Evolutionary conservation across 192 early-diverging fungal genomes (phyloP).

Genomic region (Coemansia sp.): DNA sequence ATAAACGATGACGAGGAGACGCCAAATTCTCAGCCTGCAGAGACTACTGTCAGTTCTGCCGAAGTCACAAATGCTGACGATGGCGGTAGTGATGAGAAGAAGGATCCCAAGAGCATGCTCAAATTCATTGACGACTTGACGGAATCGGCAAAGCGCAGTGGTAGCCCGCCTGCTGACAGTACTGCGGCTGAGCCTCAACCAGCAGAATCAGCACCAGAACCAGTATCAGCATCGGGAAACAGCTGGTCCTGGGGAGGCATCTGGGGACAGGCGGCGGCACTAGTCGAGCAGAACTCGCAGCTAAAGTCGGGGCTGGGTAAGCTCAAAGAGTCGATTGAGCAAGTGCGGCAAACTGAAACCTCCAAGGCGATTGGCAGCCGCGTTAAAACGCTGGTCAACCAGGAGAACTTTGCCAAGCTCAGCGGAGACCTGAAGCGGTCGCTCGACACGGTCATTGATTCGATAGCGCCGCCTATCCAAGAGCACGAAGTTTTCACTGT

Average conservation of each 20-base stretch:
- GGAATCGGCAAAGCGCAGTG: slow-evolving; percentile 49
- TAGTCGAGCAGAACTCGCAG: slow-evolving; percentile 53
- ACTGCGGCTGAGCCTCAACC: background rate
- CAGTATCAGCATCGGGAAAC: background rate
- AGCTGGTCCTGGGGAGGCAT: slow-evolving; percentile 57
- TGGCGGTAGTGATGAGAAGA: slow-evolving; percentile 1
- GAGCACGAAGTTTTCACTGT: slow-evolving; percentile 55
- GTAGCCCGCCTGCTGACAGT: slow-evolving; percentile 9
- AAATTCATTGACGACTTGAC: slow-evolving; percentile 56
- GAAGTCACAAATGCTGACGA: slow-evolving; percentile 6
- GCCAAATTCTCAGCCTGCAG: slow-evolving; percentile 10
- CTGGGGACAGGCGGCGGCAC: slow-evolving; percentile 50
- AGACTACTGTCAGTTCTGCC: background rate
- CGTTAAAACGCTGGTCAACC: slow-evolving; percentile 40
- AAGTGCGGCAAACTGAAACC: slow-evolving; percentile 46
- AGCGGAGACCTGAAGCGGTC: slow-evolving; percentile 46
- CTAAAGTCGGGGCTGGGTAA: slow-evolving; percentile 44
- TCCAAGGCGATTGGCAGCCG: slow-evolving; percentile 38
- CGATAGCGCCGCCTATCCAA: slow-evolving; percentile 55
- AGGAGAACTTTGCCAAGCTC: slow-evolving; percentile 45
- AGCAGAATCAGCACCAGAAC: background rate
- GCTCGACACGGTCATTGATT: slow-evolving; percentile 55
- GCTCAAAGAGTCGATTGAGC: slow-evolving; percentile 49
- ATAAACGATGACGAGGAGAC: slow-evolving; percentile 32
- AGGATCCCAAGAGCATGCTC: slow-evolving; percentile 47